Percentiles rank a stretch among this genome's conserved stretches.
phyloP scores from a whole-genome alignment of 1,284 basidiomycete genomes.

The Heimioporus retisporus region DNA sequence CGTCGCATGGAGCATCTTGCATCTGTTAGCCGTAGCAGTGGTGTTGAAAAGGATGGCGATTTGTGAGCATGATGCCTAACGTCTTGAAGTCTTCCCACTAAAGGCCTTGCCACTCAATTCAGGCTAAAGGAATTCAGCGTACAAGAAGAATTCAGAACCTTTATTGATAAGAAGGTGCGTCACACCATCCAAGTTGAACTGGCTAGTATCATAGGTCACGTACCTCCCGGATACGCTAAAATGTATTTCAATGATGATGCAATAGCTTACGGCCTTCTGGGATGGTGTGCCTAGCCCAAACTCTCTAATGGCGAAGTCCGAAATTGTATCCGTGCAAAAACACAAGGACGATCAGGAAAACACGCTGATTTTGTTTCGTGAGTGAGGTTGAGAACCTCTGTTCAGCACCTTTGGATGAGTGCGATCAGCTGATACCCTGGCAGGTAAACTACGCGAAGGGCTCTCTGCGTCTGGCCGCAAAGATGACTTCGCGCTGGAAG shows the following conservation, averaged over 20 bases:
- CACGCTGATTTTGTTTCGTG: constrained; percentile 74
- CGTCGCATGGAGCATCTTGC: constrained; percentile 67
- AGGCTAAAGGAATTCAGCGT: constrained; percentile 67
- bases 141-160: constrained; percentile 73
- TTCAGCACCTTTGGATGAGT: too few relatives aligned
- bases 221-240: too few relatives aligned
- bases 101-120: constrained; percentile 41
- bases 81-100: constrained; percentile 18
- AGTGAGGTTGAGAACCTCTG: constrained; percentile 36
- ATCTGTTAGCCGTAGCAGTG: constrained; percentile 78
- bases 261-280: constrained; percentile 60
- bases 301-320: neutral
- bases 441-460: constrained; percentile 80
- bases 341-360: constrained; percentile 69
- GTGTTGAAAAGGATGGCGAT: constrained; percentile 75
- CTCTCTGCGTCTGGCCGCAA: constrained; percentile 65
- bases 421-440: neutral
- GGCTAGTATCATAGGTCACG: neutral
- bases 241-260: neutral
- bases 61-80: constrained; percentile 57
- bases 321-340: constrained; percentile 45
- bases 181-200: neutral
- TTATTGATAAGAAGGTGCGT: constrained; percentile 70
- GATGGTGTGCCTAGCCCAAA: neutral
- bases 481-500: constrained; percentile 72